Base-by-base conservation (phyloP, 805 yeast species). In the Geotrichum ghanense region DNA sequence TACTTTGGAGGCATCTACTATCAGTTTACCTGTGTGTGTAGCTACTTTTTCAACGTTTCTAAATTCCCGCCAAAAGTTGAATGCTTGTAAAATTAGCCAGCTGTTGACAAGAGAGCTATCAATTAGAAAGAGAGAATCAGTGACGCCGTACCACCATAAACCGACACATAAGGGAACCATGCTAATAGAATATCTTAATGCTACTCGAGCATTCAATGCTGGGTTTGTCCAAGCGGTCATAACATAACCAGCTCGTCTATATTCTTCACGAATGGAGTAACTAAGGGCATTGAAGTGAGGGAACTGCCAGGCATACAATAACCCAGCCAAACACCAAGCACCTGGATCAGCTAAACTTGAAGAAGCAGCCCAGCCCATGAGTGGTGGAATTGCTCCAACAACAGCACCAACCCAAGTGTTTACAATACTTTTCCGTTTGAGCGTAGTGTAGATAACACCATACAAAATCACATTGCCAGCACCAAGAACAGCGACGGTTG, bases 341-440 rank as follows among this genome's bases (percentile, higher is more conserved):
- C 92, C 97, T 0, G 97, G 96, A 52, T 87, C 85, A 2, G 73
- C 54, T 31, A 89, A 65, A 3, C 64, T 55, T 23, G 62, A 51
- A 10, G 95, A 83, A 0, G 90, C 87, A 1, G 95, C 96, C 98
- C 98, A 92, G 2, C 98, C 98, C 98, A 92, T 92, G 44, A 92
- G 72, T 19, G 98, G 98, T 0, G 98, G 98, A 42, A 92, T 84
- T 0, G 97, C 98, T 3, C 98, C 98, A 3, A 92, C 98, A n/a
- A 92, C 62, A 0, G 98, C 98, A 17, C 98, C 98, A 2, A 92
- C 92, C 98, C 98, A 92, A 0, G 98, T 92, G 63, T 92, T 92
- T 37, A 84, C 62, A 45, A 92, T 90, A 21, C 85, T 80, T 50
- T 72, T 76, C 47, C 98, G 74, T 60, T 92, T 92, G 61, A 92